Evolutionary conservation across 257 asterid genomes (phyloP).

Genomic region (Eustoma russellianum): DNA sequence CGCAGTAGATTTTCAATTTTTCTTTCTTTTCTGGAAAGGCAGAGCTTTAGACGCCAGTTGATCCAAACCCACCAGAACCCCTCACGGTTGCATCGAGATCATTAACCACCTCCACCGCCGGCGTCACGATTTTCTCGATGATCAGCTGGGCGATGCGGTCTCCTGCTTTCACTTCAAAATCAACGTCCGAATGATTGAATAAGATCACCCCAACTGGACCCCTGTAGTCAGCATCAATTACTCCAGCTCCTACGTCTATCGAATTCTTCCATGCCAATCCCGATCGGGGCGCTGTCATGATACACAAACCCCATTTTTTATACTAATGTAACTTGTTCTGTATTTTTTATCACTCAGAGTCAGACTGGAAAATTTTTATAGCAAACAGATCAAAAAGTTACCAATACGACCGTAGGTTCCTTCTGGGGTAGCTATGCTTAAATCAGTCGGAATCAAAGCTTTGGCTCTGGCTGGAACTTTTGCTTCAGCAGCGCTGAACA

Average conservation of each 20-base stretch:
- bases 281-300: constrained; percentile 52
- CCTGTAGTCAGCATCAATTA: constrained; percentile 70
- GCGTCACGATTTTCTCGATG: constrained; percentile 24
- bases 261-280: constrained; percentile 85
- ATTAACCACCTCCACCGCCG: constrained; percentile 30
- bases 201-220: constrained; percentile 38
- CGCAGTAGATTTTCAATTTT: not conserved
- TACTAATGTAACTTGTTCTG: too few species aligned
- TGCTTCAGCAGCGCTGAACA: constrained; percentile 42
- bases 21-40: not conserved
- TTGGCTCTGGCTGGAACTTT: constrained; percentile 75
- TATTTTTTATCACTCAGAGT: not conserved
- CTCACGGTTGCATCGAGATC: constrained; percentile 31
- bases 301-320: too few species aligned
- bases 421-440: constrained; percentile 63
- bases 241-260: constrained; percentile 89
- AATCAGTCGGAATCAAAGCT: constrained; percentile 74
- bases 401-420: constrained; percentile 90
- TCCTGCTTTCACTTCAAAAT: constrained; percentile 34
- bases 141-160: constrained; percentile 38
- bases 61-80: constrained; percentile 35
- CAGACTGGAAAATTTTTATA: not conserved
- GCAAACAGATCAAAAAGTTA: constrained; percentile 3
- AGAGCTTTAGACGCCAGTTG: constrained; percentile 27
- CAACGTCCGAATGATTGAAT: constrained; percentile 34